Conservation (phyloP, 257 asterid genomes). For the Handroanthus guayacan region DNA sequence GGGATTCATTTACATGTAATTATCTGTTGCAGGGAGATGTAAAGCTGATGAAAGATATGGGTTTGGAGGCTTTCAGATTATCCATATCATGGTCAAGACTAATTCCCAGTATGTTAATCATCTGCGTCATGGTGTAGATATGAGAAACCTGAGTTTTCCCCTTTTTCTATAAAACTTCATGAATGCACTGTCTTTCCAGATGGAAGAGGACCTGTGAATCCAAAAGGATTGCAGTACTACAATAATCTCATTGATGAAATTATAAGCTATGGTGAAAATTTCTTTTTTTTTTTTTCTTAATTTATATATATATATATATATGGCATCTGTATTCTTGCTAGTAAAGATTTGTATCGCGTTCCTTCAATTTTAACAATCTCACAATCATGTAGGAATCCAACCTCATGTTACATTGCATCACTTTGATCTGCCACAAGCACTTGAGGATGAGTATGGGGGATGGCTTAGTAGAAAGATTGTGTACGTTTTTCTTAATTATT, state of each 20-base stretch:
- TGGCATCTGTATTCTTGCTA: too few species aligned
- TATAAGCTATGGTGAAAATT: slow-evolving; percentile 41
- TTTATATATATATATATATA: background rate
- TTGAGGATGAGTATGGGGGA: slow-evolving; percentile 62
- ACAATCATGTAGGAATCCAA: slow-evolving; percentile 52
- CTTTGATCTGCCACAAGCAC: slow-evolving; percentile 58
- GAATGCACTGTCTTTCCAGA: slow-evolving; percentile 29
- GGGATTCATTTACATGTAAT: background rate
- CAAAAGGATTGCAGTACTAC: slow-evolving; percentile 54
- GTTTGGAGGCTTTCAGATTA: slow-evolving; percentile 47
- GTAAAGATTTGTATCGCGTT: background rate
- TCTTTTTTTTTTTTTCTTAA: background rate
- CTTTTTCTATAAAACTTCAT: background rate
- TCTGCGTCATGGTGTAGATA: too few species aligned
- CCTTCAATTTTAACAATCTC: background rate
- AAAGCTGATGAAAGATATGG: slow-evolving; percentile 43
- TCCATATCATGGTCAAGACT: slow-evolving; percentile 57
- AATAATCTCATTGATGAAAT: slow-evolving; percentile 49
- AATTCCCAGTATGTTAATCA: slow-evolving; percentile 50
- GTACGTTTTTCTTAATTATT: slow-evolving; percentile 38
- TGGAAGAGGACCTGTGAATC: slow-evolving; percentile 52
- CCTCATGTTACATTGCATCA: slow-evolving; percentile 61
- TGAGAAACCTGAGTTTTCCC: background rate
- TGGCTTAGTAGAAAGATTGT: slow-evolving; percentile 60
- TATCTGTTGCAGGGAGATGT: slow-evolving; percentile 44